A percentile compares a stretch with the other conserved stretches of the same genome.
phyloP scores from a whole-genome alignment of 768 basidiomycete species.

The Phlegmacium glaucopus region DNA sequence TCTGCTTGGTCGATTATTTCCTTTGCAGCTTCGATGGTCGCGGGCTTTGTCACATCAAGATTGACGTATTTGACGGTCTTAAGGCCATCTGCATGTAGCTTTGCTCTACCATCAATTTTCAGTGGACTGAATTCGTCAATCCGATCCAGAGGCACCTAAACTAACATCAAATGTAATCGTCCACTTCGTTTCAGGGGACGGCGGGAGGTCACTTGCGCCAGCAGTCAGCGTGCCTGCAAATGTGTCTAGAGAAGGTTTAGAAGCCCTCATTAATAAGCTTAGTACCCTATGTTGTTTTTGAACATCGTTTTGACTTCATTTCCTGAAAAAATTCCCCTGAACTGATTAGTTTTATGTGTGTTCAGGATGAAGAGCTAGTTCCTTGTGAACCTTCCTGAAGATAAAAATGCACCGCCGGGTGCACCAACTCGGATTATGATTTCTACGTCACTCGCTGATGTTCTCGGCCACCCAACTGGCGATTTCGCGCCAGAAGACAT shows the following conservation, averaged over 20 bases:
- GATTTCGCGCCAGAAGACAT: conserved; percentile 84
- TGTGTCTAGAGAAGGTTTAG: conserved; percentile 77
- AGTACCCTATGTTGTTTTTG: conserved; percentile 46
- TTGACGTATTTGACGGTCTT: conserved; percentile 32
- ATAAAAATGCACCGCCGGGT: conserved; percentile 42
- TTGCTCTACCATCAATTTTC: conserved; percentile 15
- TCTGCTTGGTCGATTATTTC: conserved; percentile 33
- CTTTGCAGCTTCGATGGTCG: conserved; percentile 32
- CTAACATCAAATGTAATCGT: conserved; percentile 75
- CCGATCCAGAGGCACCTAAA: conserved; percentile 43
- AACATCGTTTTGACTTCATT: too few relatives aligned
- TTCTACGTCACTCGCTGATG: conserved; percentile 79
- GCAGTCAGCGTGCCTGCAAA: conserved; percentile 88
- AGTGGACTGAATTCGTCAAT: conserved; percentile 29
- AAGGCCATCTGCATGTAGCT: conserved; percentile 28
- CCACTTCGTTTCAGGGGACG: conserved; percentile 89
- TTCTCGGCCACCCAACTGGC: conserved; percentile 68
- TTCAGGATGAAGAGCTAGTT: conserved; percentile 80
- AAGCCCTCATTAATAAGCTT: conserved; percentile 87
- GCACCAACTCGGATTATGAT: conserved; percentile 79
- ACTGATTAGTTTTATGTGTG: conserved; percentile 8
- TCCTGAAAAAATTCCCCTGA: conserved; percentile 14
- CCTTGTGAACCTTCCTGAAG: conserved; percentile 72
- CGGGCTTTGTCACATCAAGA: conserved; percentile 36
- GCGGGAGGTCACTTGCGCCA: conserved; percentile 78